Evolutionary conservation across 805 yeast genomes (phyloP).

Genomic region (Starmerella potacharoeniae): DNA sequence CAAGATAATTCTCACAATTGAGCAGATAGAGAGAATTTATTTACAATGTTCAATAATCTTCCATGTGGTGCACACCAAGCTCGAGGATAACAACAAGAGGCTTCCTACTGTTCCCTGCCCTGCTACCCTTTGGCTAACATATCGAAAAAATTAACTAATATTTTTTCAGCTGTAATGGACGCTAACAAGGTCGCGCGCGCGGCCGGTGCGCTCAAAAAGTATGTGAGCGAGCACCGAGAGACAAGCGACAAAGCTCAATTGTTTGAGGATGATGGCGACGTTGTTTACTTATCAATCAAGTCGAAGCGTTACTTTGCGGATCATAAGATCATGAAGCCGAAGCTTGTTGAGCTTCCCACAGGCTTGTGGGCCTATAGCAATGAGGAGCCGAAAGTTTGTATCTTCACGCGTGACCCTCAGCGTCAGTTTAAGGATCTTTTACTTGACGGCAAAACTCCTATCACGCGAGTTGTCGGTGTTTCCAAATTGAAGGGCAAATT

Average conservation of each 20-base stretch:
- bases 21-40: too few species aligned
- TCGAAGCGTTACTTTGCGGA: conserved; percentile 54
- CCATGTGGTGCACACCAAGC: too few species aligned
- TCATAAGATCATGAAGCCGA: conserved; percentile 40
- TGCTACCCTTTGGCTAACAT: background rate
- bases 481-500: conserved; percentile 70
- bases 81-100: too few species aligned
- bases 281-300: conserved; percentile 50
- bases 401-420: conserved; percentile 60
- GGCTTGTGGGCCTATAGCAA: conserved; percentile 35
- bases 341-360: conserved; percentile 33
- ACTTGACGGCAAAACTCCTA: conserved; percentile 22
- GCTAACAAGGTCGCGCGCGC: conserved; percentile 28
- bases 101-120: background rate
- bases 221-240: conserved; percentile 31
- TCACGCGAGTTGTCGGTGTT: conserved; percentile 50
- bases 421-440: conserved; percentile 32
- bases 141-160: conserved; percentile 4
- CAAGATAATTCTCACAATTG: too few species aligned
- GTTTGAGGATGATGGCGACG: conserved; percentile 45
- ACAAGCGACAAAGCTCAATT: conserved; percentile 33
- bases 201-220: conserved; percentile 52
- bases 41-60: too few species aligned
- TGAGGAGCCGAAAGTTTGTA: conserved; percentile 42
- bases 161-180: conserved; percentile 17